Conservation (phyloP, 148 eudicot species). For the Persicaria tinctoria region DNA sequence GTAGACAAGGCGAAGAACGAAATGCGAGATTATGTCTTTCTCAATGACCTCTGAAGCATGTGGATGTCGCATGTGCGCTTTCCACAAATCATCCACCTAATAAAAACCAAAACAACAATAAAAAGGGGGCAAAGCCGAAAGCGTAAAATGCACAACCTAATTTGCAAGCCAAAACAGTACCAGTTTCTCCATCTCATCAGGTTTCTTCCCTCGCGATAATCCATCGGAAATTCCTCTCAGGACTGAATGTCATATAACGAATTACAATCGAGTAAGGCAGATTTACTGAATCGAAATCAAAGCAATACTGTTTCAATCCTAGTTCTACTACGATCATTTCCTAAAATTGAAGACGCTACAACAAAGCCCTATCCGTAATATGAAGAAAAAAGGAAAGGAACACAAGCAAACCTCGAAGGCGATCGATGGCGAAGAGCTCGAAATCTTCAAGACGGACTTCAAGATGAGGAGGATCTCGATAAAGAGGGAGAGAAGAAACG, state of each 20-base stretch:
- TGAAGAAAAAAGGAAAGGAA: neutral
- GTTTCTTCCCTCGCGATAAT: slow-evolving; percentile 73
- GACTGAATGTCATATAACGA: slow-evolving; percentile 1
- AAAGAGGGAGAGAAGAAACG: slow-evolving; percentile 46
- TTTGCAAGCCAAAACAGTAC: slow-evolving; percentile 39
- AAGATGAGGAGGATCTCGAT: slow-evolving; percentile 48
- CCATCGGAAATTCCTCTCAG: slow-evolving; percentile 58
- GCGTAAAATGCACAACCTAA: neutral
- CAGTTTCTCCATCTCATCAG: slow-evolving; percentile 63
- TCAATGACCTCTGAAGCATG: slow-evolving; percentile 51
- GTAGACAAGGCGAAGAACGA: slow-evolving; percentile 87
- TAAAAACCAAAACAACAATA: neutral
- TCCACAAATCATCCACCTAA: slow-evolving; percentile 62
- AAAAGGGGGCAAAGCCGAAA: neutral
- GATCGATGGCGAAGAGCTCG: slow-evolving; percentile 54
- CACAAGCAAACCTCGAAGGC: slow-evolving; percentile 35
- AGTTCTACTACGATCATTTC: too few species aligned
- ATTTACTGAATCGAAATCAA: neutral
- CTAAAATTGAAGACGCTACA: too few species aligned
- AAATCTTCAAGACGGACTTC: slow-evolving; percentile 57
- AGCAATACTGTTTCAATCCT: neutral
- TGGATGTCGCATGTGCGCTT: slow-evolving; percentile 58
- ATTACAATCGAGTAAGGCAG: neutral
- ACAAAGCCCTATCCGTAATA: too few species aligned
- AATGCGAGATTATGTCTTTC: slow-evolving; percentile 90